Percentiles rank a stretch among this genome's conserved stretches.
Conservation (phyloP, 345 rosid genomes). For the Acer yangbiense region DNA sequence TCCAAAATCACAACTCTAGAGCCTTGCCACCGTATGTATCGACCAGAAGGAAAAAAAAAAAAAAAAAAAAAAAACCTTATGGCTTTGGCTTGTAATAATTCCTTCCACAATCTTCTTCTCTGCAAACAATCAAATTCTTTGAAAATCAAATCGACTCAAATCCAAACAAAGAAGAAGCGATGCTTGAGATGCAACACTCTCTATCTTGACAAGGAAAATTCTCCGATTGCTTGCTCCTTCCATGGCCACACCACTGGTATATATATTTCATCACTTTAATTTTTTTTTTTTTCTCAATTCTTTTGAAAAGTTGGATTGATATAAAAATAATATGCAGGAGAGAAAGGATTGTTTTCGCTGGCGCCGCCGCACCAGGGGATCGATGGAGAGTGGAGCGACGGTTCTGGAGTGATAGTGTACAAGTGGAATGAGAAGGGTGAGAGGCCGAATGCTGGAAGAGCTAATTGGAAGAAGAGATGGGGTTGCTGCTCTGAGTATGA, state of each 20-base stretch:
- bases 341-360: conserved; percentile 52
- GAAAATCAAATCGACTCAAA: conserved; percentile 17
- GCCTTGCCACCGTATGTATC: no score
- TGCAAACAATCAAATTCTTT: neutral
- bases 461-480: conserved; percentile 61
- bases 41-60: no score
- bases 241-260: conserved; percentile 64
- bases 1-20: no score
- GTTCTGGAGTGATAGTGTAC: conserved; percentile 59
- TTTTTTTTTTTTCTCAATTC: no score
- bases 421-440: conserved; percentile 54
- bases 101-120: conserved; percentile 9
- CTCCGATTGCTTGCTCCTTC: conserved; percentile 57
- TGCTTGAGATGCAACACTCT: conserved; percentile 58
- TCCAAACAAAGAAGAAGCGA: conserved; percentile 38
- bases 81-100: conserved; percentile 14
- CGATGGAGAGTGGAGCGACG: conserved; percentile 62
- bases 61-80: neutral
- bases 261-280: no score
- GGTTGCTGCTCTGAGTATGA: conserved; percentile 56
- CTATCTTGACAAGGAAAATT: conserved; percentile 46
- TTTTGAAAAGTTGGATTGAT: no score
- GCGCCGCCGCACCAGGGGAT: conserved; percentile 73
- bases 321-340: conserved; percentile 32
- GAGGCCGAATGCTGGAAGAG: conserved; percentile 51